phyloP scores from a whole-genome alignment of 257 asterid species.

The Linaria vulgaris region DNA sequence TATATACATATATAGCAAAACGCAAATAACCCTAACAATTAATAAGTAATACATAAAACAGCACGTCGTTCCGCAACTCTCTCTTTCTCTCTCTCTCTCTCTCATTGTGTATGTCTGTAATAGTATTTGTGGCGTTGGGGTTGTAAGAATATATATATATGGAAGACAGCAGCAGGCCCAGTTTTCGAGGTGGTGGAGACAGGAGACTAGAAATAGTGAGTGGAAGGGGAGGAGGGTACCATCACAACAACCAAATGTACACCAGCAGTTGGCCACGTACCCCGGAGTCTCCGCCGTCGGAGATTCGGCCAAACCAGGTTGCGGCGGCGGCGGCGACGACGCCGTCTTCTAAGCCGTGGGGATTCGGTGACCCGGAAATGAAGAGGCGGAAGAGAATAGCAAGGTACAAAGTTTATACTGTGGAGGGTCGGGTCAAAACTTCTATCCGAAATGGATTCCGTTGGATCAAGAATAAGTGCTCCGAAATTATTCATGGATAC shows the following conservation, averaged over 20 bases:
- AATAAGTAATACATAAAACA: not conserved
- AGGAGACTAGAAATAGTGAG: constrained; percentile 56
- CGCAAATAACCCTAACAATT: no score
- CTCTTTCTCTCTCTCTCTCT: constrained; percentile 10
- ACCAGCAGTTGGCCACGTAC: constrained; percentile 2
- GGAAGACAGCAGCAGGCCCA: constrained; percentile 47
- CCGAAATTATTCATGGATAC: constrained; percentile 70
- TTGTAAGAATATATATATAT: constrained; percentile 6
- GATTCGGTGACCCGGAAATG: constrained; percentile 64
- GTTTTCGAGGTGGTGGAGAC: constrained; percentile 54
- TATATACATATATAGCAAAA: no score
- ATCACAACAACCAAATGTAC: constrained; percentile 16
- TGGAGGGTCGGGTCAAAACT: constrained; percentile 78
- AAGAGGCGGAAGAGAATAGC: constrained; percentile 75
- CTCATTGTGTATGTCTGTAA: no score
- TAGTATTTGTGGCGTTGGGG: no score
- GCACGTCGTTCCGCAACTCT: constrained; percentile 26
- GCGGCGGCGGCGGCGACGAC: constrained; percentile 16
- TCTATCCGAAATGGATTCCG: constrained; percentile 64
- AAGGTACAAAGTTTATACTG: constrained; percentile 61
- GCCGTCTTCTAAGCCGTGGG: constrained; percentile 55
- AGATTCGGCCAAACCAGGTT: constrained; percentile 25
- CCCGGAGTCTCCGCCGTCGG: constrained; percentile 29
- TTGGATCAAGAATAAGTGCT: constrained; percentile 75
- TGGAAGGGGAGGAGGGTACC: constrained; percentile 27